These are phyloP conservation scores for Tolypocladium nubicola DNA, from an alignment of 2,329 filamentous ascomycete genomes.

Conservation along the genomic window DNA sequence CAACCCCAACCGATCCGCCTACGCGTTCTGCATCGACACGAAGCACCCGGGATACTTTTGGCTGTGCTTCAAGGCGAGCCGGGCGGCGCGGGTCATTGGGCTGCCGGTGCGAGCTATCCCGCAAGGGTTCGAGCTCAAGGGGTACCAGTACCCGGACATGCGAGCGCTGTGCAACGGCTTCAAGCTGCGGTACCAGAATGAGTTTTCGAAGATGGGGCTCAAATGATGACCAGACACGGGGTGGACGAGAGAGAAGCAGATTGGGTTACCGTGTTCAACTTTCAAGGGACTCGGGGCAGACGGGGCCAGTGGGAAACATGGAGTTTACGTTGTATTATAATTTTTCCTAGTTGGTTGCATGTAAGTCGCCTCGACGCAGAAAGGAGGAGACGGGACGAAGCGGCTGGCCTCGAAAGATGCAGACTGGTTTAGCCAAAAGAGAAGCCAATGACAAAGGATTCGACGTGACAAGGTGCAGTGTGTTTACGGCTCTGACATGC, in stretches of 20 bases:
- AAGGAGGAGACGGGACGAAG: neutral
- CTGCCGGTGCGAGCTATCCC: slow-evolving; percentile 89
- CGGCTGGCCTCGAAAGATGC: neutral
- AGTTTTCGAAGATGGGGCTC: slow-evolving; percentile 50
- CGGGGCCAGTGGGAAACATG: neutral
- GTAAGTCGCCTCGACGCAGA: neutral
- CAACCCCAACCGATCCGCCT: slow-evolving; percentile 86
- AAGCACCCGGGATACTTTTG: slow-evolving; percentile 92
- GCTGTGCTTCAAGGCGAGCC: slow-evolving; percentile 90
- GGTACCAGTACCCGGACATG: slow-evolving; percentile 89
- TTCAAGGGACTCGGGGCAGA: neutral
- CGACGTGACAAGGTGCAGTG: too few species aligned
- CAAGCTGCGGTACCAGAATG: slow-evolving; percentile 66
- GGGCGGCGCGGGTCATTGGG: slow-evolving; percentile 58
- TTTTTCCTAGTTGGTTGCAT: neutral
- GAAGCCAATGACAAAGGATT: neutral
- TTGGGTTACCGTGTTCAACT: neutral
- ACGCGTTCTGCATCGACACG: slow-evolving; percentile 89
- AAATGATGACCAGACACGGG: slow-evolving; percentile 11
- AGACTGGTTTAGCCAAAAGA: neutral
- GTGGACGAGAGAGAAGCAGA: neutral
- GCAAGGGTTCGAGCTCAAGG: slow-evolving; percentile 84
- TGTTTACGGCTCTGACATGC: neutral
- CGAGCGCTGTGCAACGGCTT: slow-evolving; percentile 92
- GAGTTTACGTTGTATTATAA: neutral